These are phyloP conservation scores for Protostelium mycophagum DNA, from an alignment of 78 protist genomes.

Conservation along the genomic window DNA sequence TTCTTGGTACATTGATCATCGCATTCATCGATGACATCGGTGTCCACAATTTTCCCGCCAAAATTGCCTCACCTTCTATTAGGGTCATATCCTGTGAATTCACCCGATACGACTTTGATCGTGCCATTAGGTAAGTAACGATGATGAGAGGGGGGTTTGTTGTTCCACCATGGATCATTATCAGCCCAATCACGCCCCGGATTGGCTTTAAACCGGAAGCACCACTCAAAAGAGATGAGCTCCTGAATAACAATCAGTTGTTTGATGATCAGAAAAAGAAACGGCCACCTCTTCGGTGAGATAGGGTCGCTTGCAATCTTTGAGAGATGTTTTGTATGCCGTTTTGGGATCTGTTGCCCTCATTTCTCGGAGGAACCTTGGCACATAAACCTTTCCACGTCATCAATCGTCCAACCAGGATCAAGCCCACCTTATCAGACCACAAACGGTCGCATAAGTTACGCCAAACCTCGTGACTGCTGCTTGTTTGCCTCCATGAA, in stretches of 20 bases:
- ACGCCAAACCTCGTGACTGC: background rate
- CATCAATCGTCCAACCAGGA: background rate
- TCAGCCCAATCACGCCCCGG: background rate
- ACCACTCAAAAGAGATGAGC: background rate
- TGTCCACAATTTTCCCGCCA: too few relatives aligned
- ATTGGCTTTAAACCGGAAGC: background rate
- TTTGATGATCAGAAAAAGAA: background rate
- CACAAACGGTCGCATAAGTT: background rate
- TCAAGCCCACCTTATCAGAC: background rate
- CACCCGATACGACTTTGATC: background rate
- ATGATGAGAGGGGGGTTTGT: background rate
- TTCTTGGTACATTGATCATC: too few relatives aligned
- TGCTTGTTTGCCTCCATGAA: background rate
- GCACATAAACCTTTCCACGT: background rate
- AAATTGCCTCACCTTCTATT: background rate
- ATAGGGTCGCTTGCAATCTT: background rate
- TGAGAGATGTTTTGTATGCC: background rate
- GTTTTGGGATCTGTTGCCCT: background rate
- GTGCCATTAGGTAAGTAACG: background rate
- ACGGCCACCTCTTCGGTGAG: background rate
- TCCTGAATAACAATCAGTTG: background rate
- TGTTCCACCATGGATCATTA: background rate
- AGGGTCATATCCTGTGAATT: background rate
- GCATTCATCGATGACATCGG: too few relatives aligned
- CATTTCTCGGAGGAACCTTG: background rate